These are phyloP conservation scores for Microcos paniculata DNA, from an alignment of 345 rosid species.

Conservation along the genomic window DNA sequence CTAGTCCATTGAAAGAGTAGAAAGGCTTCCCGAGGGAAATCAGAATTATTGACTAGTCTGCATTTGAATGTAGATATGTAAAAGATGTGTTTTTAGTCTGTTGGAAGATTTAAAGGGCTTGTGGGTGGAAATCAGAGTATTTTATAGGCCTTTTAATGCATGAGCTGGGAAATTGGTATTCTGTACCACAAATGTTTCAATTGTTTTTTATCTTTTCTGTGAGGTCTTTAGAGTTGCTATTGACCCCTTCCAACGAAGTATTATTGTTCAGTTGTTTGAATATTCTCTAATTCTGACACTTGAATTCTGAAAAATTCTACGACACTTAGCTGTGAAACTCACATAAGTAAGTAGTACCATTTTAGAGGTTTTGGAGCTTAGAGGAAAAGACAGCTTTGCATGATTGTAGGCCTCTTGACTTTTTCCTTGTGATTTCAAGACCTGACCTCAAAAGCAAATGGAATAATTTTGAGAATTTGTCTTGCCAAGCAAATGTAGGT, in stretches of 20 bases:
- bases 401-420: background rate
- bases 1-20: background rate
- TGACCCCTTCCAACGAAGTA: background rate
- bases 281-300: conserved; percentile 2
- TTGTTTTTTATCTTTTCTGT: background rate
- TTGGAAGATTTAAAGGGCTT: background rate
- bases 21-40: background rate
- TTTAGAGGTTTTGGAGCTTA: background rate
- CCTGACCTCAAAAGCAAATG: background rate
- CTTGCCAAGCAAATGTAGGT: background rate
- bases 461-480: background rate
- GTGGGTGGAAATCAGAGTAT: background rate
- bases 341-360: background rate
- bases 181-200: background rate
- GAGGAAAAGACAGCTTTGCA: background rate
- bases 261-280: conserved; percentile 2
- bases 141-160: background rate
- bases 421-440: background rate
- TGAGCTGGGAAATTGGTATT: background rate
- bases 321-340: background rate
- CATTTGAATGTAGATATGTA: background rate
- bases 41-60: background rate
- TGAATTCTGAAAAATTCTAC: background rate
- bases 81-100: background rate
- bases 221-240: background rate